Evolutionary conservation across 192 early-diverging fungal genomes (phyloP).

Genomic region (Radiomyces spectabilis): DNA sequence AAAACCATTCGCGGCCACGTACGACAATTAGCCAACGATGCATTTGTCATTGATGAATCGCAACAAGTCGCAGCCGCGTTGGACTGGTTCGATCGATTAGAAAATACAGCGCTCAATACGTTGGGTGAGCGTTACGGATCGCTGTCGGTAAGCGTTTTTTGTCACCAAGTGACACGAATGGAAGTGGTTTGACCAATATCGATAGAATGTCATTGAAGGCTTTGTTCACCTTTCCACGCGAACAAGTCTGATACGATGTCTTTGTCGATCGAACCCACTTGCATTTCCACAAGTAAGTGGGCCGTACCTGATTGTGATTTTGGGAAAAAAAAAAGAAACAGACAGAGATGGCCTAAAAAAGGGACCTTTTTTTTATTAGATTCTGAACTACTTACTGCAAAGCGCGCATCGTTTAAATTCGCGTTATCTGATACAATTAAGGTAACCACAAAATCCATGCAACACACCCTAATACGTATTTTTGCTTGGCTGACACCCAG

Average conservation of each 20-base stretch:
- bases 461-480: neutral
- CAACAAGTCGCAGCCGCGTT: neutral
- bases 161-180: too few relatives aligned
- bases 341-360: neutral
- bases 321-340: neutral
- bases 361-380: neutral
- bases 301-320: neutral
- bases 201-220: constrained; percentile 13
- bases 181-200: too few relatives aligned
- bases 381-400: constrained; percentile 6
- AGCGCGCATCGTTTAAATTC: constrained; percentile 2
- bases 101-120: neutral
- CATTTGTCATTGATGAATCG: neutral
- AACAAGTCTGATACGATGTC: neutral
- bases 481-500: neutral
- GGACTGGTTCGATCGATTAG: neutral
- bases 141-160: too few relatives aligned
- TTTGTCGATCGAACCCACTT: neutral
- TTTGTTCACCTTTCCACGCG: constrained; percentile 14
- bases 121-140: neutral
- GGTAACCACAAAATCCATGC: constrained; percentile 1
- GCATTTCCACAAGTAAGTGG: constrained; percentile 6
- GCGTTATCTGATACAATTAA: constrained; percentile 6
- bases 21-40: neutral
- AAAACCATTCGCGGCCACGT: neutral